These are phyloP conservation scores for Sarocladiaceae sp. DNA, from an alignment of 2,329 filamentous ascomycete genomes.

Conservation along the genomic window DNA sequence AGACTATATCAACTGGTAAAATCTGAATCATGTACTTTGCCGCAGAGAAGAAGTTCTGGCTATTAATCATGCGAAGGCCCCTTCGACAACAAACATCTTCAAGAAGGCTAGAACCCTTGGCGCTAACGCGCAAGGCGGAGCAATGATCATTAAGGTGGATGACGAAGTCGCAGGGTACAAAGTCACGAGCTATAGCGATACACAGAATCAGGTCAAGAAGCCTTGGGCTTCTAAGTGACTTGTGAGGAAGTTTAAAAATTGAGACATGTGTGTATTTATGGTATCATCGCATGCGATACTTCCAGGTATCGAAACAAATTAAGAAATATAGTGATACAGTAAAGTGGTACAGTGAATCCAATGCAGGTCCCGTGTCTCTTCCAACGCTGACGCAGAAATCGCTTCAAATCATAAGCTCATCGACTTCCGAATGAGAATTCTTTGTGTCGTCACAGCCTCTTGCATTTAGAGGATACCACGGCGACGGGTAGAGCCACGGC, in stretches of 20 bases:
- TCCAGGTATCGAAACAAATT: neutral
- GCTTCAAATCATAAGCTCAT: neutral
- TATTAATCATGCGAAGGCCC: too few relatives aligned
- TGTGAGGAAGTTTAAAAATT: too few relatives aligned
- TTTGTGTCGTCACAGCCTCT: neutral
- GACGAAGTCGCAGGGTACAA: too few relatives aligned
- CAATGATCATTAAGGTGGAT: too few relatives aligned
- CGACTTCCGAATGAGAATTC: neutral
- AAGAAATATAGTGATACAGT: constrained; percentile 3
- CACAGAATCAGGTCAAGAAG: neutral
- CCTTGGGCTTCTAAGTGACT: too few relatives aligned
- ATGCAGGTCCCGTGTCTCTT: neutral
- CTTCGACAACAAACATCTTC: too few relatives aligned
- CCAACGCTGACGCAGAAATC: neutral
- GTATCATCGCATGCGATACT: constrained; percentile 2
- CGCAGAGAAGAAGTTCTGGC: too few relatives aligned
- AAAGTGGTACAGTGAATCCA: neutral
- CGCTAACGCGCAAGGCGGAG: neutral
- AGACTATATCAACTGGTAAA: too few relatives aligned
- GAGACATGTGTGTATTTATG: constrained; percentile 1
- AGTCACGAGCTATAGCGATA: too few relatives aligned
- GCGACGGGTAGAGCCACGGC: constrained; percentile 45
- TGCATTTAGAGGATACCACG: constrained; percentile 16
- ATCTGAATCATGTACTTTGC: too few relatives aligned
- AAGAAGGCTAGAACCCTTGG: too few relatives aligned